Evolutionary conservation across 305 asterid species (phyloP).

Genomic region (Ilex paraguariensis): DNA sequence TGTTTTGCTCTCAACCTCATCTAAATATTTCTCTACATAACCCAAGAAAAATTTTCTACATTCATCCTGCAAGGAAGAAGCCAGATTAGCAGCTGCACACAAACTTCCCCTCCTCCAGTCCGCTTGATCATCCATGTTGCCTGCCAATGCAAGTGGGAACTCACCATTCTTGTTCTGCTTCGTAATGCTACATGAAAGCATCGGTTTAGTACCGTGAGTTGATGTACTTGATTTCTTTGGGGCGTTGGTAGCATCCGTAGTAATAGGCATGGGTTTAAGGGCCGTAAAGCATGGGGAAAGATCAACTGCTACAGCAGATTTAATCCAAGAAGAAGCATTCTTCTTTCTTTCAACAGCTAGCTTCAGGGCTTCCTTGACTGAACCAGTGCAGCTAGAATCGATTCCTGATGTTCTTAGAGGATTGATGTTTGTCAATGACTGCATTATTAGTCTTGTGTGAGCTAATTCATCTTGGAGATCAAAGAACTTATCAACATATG

Average conservation of each 20-base stretch:
- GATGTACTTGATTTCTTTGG: constrained; percentile 22
- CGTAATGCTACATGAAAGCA: constrained; percentile 23
- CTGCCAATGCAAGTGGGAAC: constrained; percentile 17
- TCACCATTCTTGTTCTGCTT: constrained; percentile 21
- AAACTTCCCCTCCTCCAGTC: constrained; percentile 45
- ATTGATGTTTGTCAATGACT: constrained; percentile 41
- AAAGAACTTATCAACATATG: constrained; percentile 45
- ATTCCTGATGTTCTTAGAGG: constrained; percentile 36
- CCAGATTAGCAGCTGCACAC: constrained; percentile 31
- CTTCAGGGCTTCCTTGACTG: constrained; percentile 38
- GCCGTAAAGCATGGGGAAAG: constrained; percentile 37
- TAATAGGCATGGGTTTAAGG: constrained; percentile 12
- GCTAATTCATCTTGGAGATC: constrained; percentile 46
- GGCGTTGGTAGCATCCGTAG: constrained; percentile 10
- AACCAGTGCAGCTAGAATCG: constrained; percentile 19
- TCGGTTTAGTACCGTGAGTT: constrained; percentile 21
- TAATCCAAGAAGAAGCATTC: constrained; percentile 55
- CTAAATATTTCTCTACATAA: constrained; percentile 46
- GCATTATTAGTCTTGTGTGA: constrained; percentile 42
- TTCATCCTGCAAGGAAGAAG: constrained; percentile 39
- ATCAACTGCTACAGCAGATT: constrained; percentile 58
- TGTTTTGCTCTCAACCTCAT: constrained; percentile 45
- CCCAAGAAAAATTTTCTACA: constrained; percentile 44
- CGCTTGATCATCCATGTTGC: constrained; percentile 25
- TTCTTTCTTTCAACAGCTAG: constrained; percentile 49